phyloP scores from a whole-genome alignment of 441 rosid genomes.

The Flueggea neowawraea region DNA sequence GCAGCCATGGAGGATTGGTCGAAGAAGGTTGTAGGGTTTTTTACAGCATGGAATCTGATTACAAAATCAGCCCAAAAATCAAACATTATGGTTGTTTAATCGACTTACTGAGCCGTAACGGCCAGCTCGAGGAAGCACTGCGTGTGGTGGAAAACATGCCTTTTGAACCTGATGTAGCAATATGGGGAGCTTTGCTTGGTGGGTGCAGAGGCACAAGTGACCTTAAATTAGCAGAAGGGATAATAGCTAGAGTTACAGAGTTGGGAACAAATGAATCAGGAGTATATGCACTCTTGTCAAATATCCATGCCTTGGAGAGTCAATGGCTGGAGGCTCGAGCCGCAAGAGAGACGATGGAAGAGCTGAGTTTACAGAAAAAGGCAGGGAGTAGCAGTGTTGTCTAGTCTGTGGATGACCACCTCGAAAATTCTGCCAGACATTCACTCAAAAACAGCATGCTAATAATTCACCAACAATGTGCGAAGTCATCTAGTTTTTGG shows the following conservation, averaged over 20 bases:
- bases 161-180: slow-evolving; percentile 26
- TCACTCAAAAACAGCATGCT: no score
- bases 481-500: no score
- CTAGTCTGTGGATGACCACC: not conserved
- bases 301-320: slow-evolving; percentile 26
- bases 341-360: slow-evolving; percentile 21
- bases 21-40: slow-evolving; percentile 27
- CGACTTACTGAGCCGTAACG: slow-evolving; percentile 30
- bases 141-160: slow-evolving; percentile 22
- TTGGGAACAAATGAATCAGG: slow-evolving; percentile 22
- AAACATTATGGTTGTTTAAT: slow-evolving; percentile 26
- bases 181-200: slow-evolving; percentile 31
- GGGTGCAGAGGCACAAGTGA: slow-evolving; percentile 28
- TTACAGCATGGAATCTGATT: slow-evolving; percentile 20
- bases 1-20: slow-evolving; percentile 31
- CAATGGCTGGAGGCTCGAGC: slow-evolving; percentile 24
- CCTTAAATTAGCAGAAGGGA: slow-evolving; percentile 20
- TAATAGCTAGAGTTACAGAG: slow-evolving; percentile 16
- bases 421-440: no score
- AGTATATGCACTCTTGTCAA: slow-evolving; percentile 22
- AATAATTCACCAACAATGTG: no score
- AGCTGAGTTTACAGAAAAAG: slow-evolving; percentile 12
- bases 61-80: slow-evolving; percentile 21
- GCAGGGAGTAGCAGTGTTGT: slow-evolving; percentile 16
- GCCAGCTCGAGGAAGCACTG: slow-evolving; percentile 27